These are phyloP conservation scores for Pulveroboletus sp. DNA, from an alignment of 768 basidiomycete genomes.

Conservation along the genomic window DNA sequence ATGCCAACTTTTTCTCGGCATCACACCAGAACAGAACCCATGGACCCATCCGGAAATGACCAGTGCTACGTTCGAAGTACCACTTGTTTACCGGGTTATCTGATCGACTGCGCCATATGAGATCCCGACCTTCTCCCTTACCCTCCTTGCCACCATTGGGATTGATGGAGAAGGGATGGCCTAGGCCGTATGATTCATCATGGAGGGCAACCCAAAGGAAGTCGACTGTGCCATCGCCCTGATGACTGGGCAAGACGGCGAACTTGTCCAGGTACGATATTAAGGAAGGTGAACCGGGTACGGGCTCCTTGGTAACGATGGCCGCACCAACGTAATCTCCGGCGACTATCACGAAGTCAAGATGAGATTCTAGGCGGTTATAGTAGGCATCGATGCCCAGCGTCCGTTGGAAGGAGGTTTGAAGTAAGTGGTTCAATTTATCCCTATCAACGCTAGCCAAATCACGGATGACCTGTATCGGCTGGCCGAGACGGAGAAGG, in stretches of 20 bases:
- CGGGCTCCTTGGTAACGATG: constrained; percentile 71
- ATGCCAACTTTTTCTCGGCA: constrained; percentile 79
- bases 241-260: constrained; percentile 88
- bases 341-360: constrained; percentile 91
- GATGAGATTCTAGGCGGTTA: constrained; percentile 60
- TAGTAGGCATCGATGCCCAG: constrained; percentile 78
- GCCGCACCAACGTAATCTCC: constrained; percentile 96
- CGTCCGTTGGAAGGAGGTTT: constrained; percentile 75
- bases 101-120: constrained; percentile 91
- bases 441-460: constrained; percentile 62
- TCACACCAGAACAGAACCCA: constrained; percentile 99
- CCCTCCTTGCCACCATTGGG: constrained; percentile 92
- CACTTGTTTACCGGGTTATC: constrained; percentile 98
- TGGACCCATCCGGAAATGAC: constrained; percentile 76
- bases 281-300: constrained; percentile 35
- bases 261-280: constrained; percentile 98
- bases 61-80: constrained; percentile 96
- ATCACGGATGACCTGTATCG: constrained; percentile 76
- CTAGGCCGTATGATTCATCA: constrained; percentile 96
- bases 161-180: constrained; percentile 89
- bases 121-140: constrained; percentile 82
- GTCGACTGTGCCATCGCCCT: constrained; percentile 98
- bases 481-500: constrained; percentile 81
- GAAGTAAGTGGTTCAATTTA: constrained; percentile 78
- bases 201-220: constrained; percentile 98